Percentiles rank a stretch among this genome's conserved stretches.
These are phyloP conservation scores for Pseudopithomyces chartarum DNA, from an alignment of 2,329 filamentous ascomycete species.

Conservation along the genomic window DNA sequence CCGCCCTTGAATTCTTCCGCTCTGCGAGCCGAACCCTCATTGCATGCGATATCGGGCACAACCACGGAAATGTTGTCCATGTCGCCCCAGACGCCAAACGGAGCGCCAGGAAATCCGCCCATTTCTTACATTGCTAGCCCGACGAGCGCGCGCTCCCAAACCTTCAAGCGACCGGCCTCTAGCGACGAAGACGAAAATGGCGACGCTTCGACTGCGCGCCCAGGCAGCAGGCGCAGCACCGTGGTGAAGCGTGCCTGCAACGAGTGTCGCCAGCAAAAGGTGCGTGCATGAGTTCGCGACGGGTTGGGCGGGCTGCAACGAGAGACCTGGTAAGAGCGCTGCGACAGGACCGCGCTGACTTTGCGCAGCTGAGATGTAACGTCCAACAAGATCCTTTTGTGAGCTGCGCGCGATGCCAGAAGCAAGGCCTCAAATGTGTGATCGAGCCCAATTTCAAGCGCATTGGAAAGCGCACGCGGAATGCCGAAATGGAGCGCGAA, in stretches of 20 bases:
- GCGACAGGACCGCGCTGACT: slow-evolving; percentile 21
- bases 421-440: slow-evolving; percentile 80
- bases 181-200: slow-evolving; percentile 43
- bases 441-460: slow-evolving; percentile 90
- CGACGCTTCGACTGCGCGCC: slow-evolving; percentile 28
- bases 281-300: slow-evolving; percentile 47
- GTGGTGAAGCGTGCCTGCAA: slow-evolving; percentile 76
- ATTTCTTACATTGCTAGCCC: slow-evolving; percentile 36
- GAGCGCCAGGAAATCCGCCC: slow-evolving; percentile 28
- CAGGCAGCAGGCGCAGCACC: slow-evolving; percentile 33
- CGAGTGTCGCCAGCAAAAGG: slow-evolving; percentile 85
- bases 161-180: slow-evolving; percentile 44
- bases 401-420: slow-evolving; percentile 76
- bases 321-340: neutral
- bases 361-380: slow-evolving; percentile 74
- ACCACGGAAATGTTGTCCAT: slow-evolving; percentile 26
- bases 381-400: slow-evolving; percentile 81
- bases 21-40: slow-evolving; percentile 1
- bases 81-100: slow-evolving; percentile 38
- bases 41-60: slow-evolving; percentile 13
- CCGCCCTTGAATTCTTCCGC: slow-evolving; percentile 7
- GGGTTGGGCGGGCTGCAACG: neutral
- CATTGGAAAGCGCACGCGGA: slow-evolving; percentile 78
- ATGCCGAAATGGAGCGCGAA: slow-evolving; percentile 86
- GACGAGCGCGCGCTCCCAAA: slow-evolving; percentile 33